A percentile compares a stretch with the other conserved stretches of the same genome.
Evolutionary conservation across 2,329 filamentous ascomycete species (phyloP).

Genomic region (Colletotrichum limetticola): DNA sequence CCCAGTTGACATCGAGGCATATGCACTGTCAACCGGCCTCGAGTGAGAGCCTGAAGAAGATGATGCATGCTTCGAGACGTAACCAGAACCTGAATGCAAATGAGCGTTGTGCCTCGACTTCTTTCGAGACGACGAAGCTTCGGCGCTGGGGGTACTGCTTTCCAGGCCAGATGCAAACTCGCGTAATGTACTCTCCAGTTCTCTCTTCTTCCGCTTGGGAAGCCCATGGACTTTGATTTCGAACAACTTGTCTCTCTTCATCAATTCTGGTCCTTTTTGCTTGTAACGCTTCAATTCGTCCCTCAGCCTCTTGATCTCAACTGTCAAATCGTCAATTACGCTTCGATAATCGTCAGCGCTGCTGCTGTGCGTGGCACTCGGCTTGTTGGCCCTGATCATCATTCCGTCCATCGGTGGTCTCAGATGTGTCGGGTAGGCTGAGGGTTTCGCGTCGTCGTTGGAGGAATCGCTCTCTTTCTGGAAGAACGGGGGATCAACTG

Average conservation of each 20-base stretch:
- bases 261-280: conserved; percentile 71
- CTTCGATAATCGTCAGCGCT: conserved; percentile 81
- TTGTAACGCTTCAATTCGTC: conserved; percentile 78
- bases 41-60: conserved; percentile 64
- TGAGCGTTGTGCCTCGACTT: conserved; percentile 54
- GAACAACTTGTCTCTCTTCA: conserved; percentile 82
- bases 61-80: conserved; percentile 62
- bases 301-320: conserved; percentile 84
- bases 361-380: conserved; percentile 59
- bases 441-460: conserved; percentile 47
- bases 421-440: conserved; percentile 35
- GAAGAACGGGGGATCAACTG: conserved; percentile 66
- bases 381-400: conserved; percentile 34
- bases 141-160: conserved; percentile 54
- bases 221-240: conserved; percentile 84
- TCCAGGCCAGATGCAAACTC: conserved; percentile 68
- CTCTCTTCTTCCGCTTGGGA: conserved; percentile 76
- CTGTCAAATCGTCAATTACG: conserved; percentile 87
- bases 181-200: conserved; percentile 78
- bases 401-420: conserved; percentile 37
- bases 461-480: conserved; percentile 64
- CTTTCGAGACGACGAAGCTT: conserved; percentile 56
- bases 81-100: conserved; percentile 53
- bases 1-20: conserved; percentile 73
- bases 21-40: conserved; percentile 69